Evolutionary conservation across 2,329 filamentous ascomycete genomes (phyloP).

Genomic region (Claviceps fusiformis): DNA sequence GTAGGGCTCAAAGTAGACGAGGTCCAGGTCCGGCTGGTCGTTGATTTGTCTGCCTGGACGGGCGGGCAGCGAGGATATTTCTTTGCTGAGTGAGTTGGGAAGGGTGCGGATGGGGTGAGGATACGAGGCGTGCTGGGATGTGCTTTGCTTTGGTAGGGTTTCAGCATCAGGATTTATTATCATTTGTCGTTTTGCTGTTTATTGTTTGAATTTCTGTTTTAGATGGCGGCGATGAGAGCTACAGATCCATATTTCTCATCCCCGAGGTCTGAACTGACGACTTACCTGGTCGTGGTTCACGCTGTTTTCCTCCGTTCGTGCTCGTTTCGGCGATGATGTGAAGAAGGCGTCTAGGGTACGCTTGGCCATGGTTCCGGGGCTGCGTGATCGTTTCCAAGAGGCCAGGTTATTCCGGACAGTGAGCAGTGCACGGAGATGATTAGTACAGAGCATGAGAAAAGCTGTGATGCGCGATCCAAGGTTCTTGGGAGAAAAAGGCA

Average conservation of each 20-base stretch:
- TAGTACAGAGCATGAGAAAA: background rate
- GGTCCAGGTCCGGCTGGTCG: conserved; percentile 56
- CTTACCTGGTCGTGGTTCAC: conserved; percentile 2
- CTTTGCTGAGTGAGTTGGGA: conserved; percentile 22
- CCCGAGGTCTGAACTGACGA: background rate
- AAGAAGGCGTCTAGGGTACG: conserved; percentile 61
- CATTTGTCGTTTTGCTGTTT: too few species aligned
- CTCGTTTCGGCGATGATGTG: conserved; percentile 15
- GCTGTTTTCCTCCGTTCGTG: background rate
- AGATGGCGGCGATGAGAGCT: background rate
- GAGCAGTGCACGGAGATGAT: background rate
- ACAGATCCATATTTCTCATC: accelerated
- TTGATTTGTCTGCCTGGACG: conserved; percentile 42
- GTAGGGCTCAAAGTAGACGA: conserved; percentile 65
- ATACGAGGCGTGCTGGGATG: conserved; percentile 30
- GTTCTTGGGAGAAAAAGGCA: background rate
- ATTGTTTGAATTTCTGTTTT: too few species aligned
- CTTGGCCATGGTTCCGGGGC: conserved; percentile 11
- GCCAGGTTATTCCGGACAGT: background rate
- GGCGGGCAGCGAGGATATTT: conserved; percentile 33
- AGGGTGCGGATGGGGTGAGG: conserved; percentile 36
- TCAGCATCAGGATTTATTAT: background rate
- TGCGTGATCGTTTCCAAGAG: background rate
- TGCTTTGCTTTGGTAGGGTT: background rate
- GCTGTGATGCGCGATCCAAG: background rate